Evolutionary conservation across 2,329 filamentous ascomycete species (phyloP).

Genomic region (Phialemoniopsis sp.): DNA sequence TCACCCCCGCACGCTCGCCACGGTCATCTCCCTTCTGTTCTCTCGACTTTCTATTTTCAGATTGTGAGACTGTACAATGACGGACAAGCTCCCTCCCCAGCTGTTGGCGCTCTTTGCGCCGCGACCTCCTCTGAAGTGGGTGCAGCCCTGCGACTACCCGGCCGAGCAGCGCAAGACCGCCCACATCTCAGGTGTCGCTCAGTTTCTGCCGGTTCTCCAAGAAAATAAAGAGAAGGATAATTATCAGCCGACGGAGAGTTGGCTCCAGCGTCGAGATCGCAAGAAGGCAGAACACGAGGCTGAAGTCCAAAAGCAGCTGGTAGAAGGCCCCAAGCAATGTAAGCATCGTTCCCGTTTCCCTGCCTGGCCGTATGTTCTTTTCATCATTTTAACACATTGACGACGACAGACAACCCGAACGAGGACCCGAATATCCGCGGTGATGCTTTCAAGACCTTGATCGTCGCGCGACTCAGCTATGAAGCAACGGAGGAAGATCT

Average conservation of each 20-base stretch:
- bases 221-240: constrained; percentile 75
- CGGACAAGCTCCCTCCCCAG: constrained; percentile 91
- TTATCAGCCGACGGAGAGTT: constrained; percentile 84
- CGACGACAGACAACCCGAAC: constrained; percentile 65
- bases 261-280: constrained; percentile 83
- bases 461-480: constrained; percentile 87
- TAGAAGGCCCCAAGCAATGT: constrained; percentile 65
- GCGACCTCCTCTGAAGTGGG: constrained; percentile 85
- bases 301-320: constrained; percentile 57
- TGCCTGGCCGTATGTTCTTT: background rate
- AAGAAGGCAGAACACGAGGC: constrained; percentile 77
- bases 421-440: constrained; percentile 87
- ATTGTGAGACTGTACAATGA: constrained; percentile 54
- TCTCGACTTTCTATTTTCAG: background rate
- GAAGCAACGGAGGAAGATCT: constrained; percentile 85
- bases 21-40: no score
- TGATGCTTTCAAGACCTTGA: constrained; percentile 91
- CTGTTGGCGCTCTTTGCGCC: constrained; percentile 92
- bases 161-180: constrained; percentile 78
- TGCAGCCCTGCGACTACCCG: constrained; percentile 76
- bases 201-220: constrained; percentile 68
- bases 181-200: constrained; percentile 67
- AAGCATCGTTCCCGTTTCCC: constrained; percentile 14
- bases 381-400: background rate
- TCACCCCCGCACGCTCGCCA: no score